Evolutionary conservation across 2,329 filamentous ascomycete genomes (phyloP).

Genomic region (Pseudogymnoascus sp.): DNA sequence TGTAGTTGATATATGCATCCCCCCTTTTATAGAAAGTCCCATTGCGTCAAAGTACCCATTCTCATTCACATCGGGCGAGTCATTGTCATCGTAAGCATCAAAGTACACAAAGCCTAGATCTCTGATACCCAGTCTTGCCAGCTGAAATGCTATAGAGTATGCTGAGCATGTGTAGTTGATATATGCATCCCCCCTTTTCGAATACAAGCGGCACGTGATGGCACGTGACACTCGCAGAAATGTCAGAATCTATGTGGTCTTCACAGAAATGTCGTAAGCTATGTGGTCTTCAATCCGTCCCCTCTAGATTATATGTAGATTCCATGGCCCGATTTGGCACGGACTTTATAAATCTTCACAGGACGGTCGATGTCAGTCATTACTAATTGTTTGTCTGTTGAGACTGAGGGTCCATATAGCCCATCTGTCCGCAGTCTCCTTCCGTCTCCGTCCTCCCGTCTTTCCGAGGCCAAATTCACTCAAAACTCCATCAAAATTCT

Average conservation of each 20-base stretch:
- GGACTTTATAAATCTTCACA: not conserved
- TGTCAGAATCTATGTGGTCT: not conserved
- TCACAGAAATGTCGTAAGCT: too few relatives aligned
- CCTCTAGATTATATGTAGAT: not conserved
- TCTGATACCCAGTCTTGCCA: conserved; percentile 26
- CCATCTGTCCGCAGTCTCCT: not conserved
- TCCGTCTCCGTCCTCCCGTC: not conserved
- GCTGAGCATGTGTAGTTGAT: not conserved
- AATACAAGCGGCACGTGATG: not conserved
- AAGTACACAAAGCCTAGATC: conserved; percentile 31
- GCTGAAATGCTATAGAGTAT: not conserved
- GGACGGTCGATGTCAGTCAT: not conserved
- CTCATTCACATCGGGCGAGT: conserved; percentile 28
- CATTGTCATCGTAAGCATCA: conserved; percentile 36
- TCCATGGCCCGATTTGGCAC: not conserved
- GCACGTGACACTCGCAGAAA: too few relatives aligned
- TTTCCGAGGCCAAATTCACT: not conserved
- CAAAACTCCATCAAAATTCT: not conserved
- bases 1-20: not conserved
- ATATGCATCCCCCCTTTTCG: not conserved
- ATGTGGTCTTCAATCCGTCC: not conserved
- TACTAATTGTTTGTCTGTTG: not conserved
- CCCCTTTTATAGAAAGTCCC: conserved; percentile 24
- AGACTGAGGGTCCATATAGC: not conserved
- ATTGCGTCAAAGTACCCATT: conserved; percentile 33